A percentile compares a stretch with the other conserved stretches of the same genome.
Evolutionary conservation across 768 basidiomycete species (phyloP).

Genomic region (Kwoniella bestiolae): DNA sequence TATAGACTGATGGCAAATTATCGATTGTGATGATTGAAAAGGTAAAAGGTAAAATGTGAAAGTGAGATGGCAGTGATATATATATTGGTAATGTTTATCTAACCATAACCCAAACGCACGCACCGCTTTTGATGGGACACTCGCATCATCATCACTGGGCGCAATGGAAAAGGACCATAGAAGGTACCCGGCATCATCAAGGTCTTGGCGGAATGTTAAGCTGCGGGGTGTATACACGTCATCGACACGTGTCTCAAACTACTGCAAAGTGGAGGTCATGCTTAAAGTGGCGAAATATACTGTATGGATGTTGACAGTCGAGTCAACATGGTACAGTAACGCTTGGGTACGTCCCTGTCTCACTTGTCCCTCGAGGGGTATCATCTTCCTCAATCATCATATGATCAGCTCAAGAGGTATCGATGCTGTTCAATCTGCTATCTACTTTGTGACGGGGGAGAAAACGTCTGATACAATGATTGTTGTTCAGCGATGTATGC

Average conservation of each 20-base stretch:
- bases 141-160: background rate
- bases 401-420: background rate
- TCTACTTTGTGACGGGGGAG: no score
- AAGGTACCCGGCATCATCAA: slow-evolving; percentile 2
- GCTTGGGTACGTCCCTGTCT: background rate
- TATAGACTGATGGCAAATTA: slow-evolving; percentile 11
- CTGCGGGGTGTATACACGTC: background rate
- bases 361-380: no score
- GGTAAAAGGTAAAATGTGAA: background rate
- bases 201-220: slow-evolving; percentile 7
- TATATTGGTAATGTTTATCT: slow-evolving; percentile 1
- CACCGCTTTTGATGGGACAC: slow-evolving; percentile 2
- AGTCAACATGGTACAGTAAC: background rate
- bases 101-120: background rate
- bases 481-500: no score
- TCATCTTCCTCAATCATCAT: no score
- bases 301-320: no score
- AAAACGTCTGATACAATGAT: no score
- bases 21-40: background rate
- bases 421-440: background rate
- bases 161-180: background rate
- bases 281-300: background rate
- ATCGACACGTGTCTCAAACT: background rate
- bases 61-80: background rate
- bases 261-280: background rate